Percentiles rank a stretch among this genome's conserved stretches.
phyloP scores from a whole-genome alignment of 2,329 filamentous ascomycete species.

The Penicillium sumatraense region DNA sequence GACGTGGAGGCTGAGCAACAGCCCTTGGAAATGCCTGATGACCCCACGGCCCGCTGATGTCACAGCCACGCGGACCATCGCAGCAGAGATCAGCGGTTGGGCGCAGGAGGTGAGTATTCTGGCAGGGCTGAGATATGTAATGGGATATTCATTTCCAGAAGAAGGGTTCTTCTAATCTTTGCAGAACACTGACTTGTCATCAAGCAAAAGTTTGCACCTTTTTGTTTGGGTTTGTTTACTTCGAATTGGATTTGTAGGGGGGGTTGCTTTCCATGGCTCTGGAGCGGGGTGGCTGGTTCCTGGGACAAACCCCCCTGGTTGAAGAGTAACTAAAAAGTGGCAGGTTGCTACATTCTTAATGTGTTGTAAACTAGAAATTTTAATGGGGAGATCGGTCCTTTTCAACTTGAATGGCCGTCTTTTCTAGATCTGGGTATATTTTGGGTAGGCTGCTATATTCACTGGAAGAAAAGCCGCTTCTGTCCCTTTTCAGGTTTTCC shows the following conservation, averaged over 20 bases:
- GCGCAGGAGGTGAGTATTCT: not conserved
- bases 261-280: not conserved
- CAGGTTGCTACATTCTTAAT: too few species aligned
- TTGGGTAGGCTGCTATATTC: not conserved
- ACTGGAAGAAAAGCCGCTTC: constrained; percentile 41
- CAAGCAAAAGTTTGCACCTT: too few species aligned
- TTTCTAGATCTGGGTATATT: too few species aligned
- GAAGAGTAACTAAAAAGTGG: too few species aligned
- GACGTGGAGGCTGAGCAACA: constrained; percentile 11
- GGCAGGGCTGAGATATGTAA: not conserved
- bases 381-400: too few species aligned
- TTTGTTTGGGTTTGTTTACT: not conserved
- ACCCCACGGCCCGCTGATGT: constrained; percentile 39
- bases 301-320: too few species aligned
- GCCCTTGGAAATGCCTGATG: constrained; percentile 10
- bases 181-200: too few species aligned
- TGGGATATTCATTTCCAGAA: too few species aligned
- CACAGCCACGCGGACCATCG: constrained; percentile 23
- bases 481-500: constrained; percentile 42
- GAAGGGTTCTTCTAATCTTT: too few species aligned
- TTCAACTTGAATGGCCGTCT: not conserved
- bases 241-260: not conserved
- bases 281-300: not conserved
- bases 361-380: too few species aligned
- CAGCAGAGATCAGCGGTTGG: not conserved